Base-by-base conservation (phyloP, 75 land plant species). In the Larix kaempferi region DNA sequence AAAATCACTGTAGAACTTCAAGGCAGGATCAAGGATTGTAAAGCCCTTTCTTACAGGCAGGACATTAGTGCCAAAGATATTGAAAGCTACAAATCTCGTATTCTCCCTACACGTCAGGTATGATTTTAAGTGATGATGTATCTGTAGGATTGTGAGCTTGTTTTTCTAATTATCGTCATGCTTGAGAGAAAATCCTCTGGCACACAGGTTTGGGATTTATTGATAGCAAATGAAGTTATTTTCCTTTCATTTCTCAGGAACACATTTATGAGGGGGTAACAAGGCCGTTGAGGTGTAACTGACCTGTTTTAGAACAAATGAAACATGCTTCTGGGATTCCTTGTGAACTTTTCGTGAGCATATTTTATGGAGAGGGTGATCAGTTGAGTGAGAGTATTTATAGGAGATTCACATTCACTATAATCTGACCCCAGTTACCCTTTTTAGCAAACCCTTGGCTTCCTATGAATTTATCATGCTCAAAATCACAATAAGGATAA, bases 71-170 rank as follows among this genome's bases (percentile, higher is more conserved):
- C 87, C 21, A 84, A 77, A 63, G 77, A 88, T 16, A 82, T 90
- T 74, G 79, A 86, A 74, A 54, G 73, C 1, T 90, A 86, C 78
- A 84, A 35, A 78, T 3, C 19, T 11, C 75, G 76, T 1, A 71
- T 15, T 26, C 93, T 91, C 82, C 93, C 93, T 56, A 91, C 93
- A 55, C 86, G 64, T 10, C 93, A 88, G 88, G 93, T 88, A 12
- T 22, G 77, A 80, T 16, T 8, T 33, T 33, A 69, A 2, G 39
- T 69, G n/a, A 69, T 69, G 72, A 41, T 67, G 7, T 22, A 21
- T 35, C 37, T 16, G 2, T 21, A 41, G 44, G 5, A 69, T 21
- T 19, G 29, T 37, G 14, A 19, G 21, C 5, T 35, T 19, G 6
- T 39, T 67, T 39, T 67, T 67, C 33, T 6, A 21, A 35, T 39